Evolutionary conservation across 495 filamentous ascomycete species (phyloP).

Genomic region (Lophiostoma macrostomum): DNA sequence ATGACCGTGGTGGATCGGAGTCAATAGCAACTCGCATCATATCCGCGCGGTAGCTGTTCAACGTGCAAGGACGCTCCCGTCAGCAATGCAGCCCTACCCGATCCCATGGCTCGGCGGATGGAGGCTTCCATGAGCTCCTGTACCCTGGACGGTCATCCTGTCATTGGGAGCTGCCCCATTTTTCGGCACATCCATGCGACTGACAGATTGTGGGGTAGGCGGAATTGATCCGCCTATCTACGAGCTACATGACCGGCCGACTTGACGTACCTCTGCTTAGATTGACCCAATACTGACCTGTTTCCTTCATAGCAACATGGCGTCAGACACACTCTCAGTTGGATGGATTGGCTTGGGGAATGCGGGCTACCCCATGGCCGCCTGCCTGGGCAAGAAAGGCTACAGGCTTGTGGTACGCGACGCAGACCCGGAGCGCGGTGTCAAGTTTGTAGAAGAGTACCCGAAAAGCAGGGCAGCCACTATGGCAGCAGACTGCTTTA

Average conservation of each 20-base stretch:
- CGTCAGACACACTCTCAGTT: constrained; percentile 15
- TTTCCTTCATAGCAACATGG: constrained; percentile 1
- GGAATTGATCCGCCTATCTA: neutral
- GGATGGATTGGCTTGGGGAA: constrained; percentile 39
- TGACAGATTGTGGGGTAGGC: neutral
- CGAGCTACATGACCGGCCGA: too few species aligned
- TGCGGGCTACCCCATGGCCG: constrained; percentile 35
- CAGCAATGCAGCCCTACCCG: too few species aligned
- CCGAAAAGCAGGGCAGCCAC: constrained; percentile 21
- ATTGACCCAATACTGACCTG: too few species aligned
- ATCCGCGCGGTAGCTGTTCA: too few species aligned
- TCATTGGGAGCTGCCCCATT: too few species aligned
- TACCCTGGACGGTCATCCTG: too few species aligned
- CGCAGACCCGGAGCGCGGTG: constrained; percentile 26
- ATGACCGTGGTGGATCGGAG: too few species aligned
- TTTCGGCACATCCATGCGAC: neutral
- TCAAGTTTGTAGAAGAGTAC: constrained; percentile 29
- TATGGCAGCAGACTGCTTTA: constrained; percentile 23
- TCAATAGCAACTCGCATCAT: too few species aligned
- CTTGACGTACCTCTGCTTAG: too few species aligned
- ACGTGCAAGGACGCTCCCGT: too few species aligned
- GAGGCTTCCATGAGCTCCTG: too few species aligned
- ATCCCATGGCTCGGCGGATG: too few species aligned
- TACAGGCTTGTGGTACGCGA: constrained; percentile 36
- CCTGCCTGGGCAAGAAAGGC: constrained; percentile 34